phyloP scores from a whole-genome alignment of 768 basidiomycete genomes.

The Psilocybe azurescens region DNA sequence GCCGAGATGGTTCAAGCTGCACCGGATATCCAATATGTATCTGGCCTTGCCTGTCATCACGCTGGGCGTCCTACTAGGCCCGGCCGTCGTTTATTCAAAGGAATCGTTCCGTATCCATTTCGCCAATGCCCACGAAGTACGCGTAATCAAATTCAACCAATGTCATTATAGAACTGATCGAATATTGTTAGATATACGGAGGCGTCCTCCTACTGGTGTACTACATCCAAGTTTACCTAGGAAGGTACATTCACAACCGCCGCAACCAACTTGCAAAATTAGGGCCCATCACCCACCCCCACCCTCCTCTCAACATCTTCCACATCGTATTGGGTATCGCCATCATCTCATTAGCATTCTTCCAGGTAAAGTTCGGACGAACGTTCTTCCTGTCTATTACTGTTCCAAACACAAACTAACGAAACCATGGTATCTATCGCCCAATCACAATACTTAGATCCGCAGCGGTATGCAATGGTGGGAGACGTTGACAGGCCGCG shows the following conservation, averaged over 20 bases:
- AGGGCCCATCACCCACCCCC: constrained; percentile 36
- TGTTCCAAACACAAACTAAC: no score
- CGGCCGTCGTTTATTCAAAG: constrained; percentile 48
- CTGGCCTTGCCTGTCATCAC: constrained; percentile 55
- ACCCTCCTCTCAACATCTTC: constrained; percentile 59
- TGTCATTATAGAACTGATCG: background rate
- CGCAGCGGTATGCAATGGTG: constrained; percentile 52
- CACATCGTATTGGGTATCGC: constrained; percentile 60
- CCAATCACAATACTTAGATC: constrained; percentile 30
- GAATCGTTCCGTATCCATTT: constrained; percentile 44
- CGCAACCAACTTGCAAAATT: constrained; percentile 31
- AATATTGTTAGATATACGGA: constrained; percentile 50
- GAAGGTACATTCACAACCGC: constrained; percentile 54
- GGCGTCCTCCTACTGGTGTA: constrained; percentile 55
- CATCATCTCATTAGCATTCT: constrained; percentile 54
- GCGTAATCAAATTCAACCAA: background rate
- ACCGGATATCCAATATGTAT: constrained; percentile 53
- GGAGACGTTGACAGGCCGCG: constrained; percentile 41
- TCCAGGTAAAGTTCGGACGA: constrained; percentile 41
- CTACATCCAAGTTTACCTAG: constrained; percentile 55
- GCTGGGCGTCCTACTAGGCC: constrained; percentile 53
- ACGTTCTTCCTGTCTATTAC: no score
- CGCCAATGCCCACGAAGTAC: constrained; percentile 50
- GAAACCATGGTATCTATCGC: background rate
- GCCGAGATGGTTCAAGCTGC: constrained; percentile 60